Base-by-base conservation (phyloP, 768 basidiomycete species). In the Collybia mongolica region DNA sequence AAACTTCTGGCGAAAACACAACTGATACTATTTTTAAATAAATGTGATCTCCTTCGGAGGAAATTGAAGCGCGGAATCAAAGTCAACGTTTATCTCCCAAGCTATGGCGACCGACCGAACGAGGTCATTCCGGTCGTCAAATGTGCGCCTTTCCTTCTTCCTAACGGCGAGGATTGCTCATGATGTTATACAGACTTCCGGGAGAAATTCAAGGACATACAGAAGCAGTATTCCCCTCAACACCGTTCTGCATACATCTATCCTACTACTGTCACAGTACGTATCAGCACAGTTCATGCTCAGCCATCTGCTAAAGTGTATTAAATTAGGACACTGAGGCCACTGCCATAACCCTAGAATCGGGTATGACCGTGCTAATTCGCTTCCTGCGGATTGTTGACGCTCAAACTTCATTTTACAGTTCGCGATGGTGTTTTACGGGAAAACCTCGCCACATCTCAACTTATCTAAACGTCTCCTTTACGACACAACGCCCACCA, bases 91-190 rank as follows among this genome's bases (percentile, higher is more conserved):
- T 83, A 74, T 60, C 71, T 91, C 17, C 77, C 84, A 2, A 83
- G 82, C 26, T 91, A 85, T 53, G 87, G 82, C 1, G 76, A 83
- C 44, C 74, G 83, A 23, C 76, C 82, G 7, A 93, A 92, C 57
- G 86, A 90, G 47, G 75, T 79, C 4, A 74, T 72, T 17, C 66
- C 75, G 11, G 80, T 82, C 43, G 76, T 87, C 5, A 81, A 79
- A 66, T 90, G 89, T 90, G 54, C 49, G 78, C 72, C 38, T 49
- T n/a, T 46, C 50, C 47, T 28, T 6, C 37, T 29, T 46, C 18
- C 38, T 40, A 26, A 32, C 23, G 20, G 2, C 24, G 24, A n/a
- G n/a, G 18, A 8, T 55, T 20, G 1, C 38, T 36, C 19, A 44
- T 22, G 12, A 35, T 20, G 29, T 39, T 39, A 17, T 19, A 6